Base-by-base conservation (phyloP, 805 yeast genomes). In the Myxozyma vanderwaltii region DNA sequence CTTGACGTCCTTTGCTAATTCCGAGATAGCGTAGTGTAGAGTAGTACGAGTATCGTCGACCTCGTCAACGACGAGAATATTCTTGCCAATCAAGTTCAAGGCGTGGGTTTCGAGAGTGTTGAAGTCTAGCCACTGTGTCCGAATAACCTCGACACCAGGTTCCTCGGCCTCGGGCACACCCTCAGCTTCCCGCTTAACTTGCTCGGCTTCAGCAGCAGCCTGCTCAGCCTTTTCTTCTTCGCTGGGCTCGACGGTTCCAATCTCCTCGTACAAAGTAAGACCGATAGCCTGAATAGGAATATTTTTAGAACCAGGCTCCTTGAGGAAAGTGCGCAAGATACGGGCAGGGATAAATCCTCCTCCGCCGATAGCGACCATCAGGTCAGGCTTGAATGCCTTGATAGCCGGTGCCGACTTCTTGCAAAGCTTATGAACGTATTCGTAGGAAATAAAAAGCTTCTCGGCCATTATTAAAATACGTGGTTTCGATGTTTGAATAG, bases 271-370 rank as follows among this genome's bases (percentile, higher is more conserved):
- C 56, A 92, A 79, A 0, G 97, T 90, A 66, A 92, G 80, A 35
- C 94, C 95, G 67, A 92, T 89, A 49, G 99, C 97, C 84, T 91
- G 92, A 70, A 92, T 90, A 69, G 96, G 86, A 61, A 91, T 86
- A 69, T 91, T 92, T 68, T 95, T 92, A 61, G 86, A 78, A 61
- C 96, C 96, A 31, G 88, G 89, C 66, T 86, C 88, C 75, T 91
- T 92, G 67, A 92, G 79, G 75, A 92, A 94, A 1, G 98, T 86
- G 74, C 99, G 84, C 72, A 92, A 81, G 76, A 94, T 94, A 74
- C 99, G 84, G 7, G 99, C 97, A 27, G 98, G 99, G 59, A 92
- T 94, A 74, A 92, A 89, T 1, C 98, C 99, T 72, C 99, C 96
- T 68, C 96, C 96, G 70, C 80, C 99, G 70, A 92, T 90, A 67